phyloP scores from a whole-genome alignment of 192 early-diverging fungal species.

The Entomortierella lignicola region DNA sequence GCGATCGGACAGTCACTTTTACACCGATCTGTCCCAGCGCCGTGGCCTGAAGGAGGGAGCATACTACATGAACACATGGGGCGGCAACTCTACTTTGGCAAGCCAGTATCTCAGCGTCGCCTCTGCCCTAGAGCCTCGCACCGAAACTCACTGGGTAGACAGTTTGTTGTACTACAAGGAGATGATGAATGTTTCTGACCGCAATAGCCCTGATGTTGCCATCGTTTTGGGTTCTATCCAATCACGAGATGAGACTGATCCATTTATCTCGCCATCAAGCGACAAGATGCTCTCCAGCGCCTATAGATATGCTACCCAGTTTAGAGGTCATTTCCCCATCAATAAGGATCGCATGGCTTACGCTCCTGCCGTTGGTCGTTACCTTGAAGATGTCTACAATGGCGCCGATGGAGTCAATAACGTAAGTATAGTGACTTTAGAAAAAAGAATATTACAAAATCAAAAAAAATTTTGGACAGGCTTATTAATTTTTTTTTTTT shows the following conservation, averaged over 20 bases:
- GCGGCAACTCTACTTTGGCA: background rate
- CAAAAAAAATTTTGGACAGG: background rate
- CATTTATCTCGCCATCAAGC: background rate
- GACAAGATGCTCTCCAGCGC: background rate
- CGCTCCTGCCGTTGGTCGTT: background rate
- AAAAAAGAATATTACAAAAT: too few species aligned
- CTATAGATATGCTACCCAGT: background rate
- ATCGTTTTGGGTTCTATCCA: background rate
- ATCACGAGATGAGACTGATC: background rate
- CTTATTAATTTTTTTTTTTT: background rate
- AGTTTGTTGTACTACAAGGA: background rate
- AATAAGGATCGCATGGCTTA: background rate
- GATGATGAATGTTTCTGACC: background rate
- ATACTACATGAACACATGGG: background rate
- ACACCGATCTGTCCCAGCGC: background rate
- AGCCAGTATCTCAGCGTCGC: background rate
- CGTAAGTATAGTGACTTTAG: too few species aligned
- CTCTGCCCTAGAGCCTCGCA: background rate
- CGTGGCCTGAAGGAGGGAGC: background rate
- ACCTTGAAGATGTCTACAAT: background rate
- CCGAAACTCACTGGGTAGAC: background rate
- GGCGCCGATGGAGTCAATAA: background rate
- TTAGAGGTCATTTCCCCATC: background rate
- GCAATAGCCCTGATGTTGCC: background rate
- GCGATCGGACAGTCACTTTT: background rate